A percentile compares a stretch with the other conserved stretches of the same genome.
These are phyloP conservation scores for Debaryomyces tyrocola DNA, from an alignment of 805 yeast genomes.

Conservation along the genomic window DNA sequence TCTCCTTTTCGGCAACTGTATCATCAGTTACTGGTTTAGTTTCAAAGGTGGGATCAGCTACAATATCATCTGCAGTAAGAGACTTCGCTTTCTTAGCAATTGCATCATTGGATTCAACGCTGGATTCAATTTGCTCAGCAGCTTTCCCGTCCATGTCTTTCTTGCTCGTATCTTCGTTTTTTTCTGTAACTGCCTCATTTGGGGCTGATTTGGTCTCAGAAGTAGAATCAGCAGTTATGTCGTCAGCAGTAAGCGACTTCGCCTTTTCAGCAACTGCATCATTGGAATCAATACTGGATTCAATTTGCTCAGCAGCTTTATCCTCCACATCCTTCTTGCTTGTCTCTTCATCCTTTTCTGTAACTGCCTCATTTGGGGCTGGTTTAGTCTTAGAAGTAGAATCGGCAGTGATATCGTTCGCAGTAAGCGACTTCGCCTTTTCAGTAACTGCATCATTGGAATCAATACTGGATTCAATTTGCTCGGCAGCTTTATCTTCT, in stretches of 20 bases:
- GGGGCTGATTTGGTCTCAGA: slow-evolving; percentile 64
- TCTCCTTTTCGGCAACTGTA: slow-evolving; percentile 45
- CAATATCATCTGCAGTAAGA: neutral
- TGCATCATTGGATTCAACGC: slow-evolving; percentile 1
- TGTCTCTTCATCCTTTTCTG: slow-evolving; percentile 10
- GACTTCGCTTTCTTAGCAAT: neutral
- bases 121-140: neutral
- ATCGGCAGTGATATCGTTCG: neutral
- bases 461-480: neutral
- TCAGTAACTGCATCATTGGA: neutral
- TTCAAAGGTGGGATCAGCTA: slow-evolving; percentile 40
- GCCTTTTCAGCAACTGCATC: neutral
- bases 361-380: slow-evolving; percentile 1
- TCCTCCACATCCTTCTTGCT: slow-evolving; percentile 9
- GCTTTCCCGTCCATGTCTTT: slow-evolving; percentile 8
- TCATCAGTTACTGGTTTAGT: slow-evolving; percentile 63
- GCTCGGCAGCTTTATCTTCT: neutral
- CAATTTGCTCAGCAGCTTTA: neutral
- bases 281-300: slow-evolving; percentile 1
- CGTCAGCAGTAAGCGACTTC: neutral
- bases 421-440: neutral
- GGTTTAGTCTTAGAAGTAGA: slow-evolving; percentile 1
- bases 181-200: slow-evolving; percentile 56
- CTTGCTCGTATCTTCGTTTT: slow-evolving; percentile 10
- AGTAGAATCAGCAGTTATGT: slow-evolving; percentile 14